Conservation (phyloP, 2,329 filamentous ascomycete genomes). For the Colletotrichum destructivum region DNA sequence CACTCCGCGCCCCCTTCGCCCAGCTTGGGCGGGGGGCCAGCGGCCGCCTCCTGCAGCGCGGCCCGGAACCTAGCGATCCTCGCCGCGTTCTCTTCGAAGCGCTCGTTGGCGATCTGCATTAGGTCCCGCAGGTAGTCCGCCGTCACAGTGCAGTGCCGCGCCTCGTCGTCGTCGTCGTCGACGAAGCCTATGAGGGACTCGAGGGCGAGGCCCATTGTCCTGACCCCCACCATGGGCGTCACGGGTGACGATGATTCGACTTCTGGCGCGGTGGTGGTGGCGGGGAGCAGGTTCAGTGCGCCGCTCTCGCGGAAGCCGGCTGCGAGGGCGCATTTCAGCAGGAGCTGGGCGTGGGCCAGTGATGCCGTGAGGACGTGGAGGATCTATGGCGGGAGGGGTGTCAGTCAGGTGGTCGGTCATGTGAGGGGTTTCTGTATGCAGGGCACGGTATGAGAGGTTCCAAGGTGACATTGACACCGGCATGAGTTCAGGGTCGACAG, state of each 20-base stretch:
- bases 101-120: slow-evolving; percentile 79
- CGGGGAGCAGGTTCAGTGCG: slow-evolving; percentile 74
- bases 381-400: slow-evolving; percentile 70
- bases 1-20: slow-evolving; percentile 58
- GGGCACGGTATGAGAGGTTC: neutral
- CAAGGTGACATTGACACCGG: neutral
- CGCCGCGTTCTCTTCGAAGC: slow-evolving; percentile 78
- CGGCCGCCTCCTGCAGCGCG: slow-evolving; percentile 60
- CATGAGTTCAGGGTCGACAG: neutral
- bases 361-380: slow-evolving; percentile 89
- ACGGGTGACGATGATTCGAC: slow-evolving; percentile 51
- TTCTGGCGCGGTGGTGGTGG: slow-evolving; percentile 45
- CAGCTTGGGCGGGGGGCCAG: slow-evolving; percentile 45
- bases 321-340: slow-evolving; percentile 82
- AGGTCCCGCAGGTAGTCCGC: slow-evolving; percentile 78
- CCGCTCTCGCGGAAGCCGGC: slow-evolving; percentile 94
- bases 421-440: slow-evolving; percentile 3
- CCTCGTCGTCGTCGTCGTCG: slow-evolving; percentile 52
- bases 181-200: slow-evolving; percentile 83
- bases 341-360: slow-evolving; percentile 78
- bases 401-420: slow-evolving; percentile 6
- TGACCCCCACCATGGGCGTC: slow-evolving; percentile 85
- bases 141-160: slow-evolving; percentile 68
- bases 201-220: slow-evolving; percentile 85
- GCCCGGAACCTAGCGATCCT: slow-evolving; percentile 76